These are phyloP conservation scores for Ganoderma resinaceum DNA, from an alignment of 1,284 basidiomycete genomes.

Conservation along the genomic window DNA sequence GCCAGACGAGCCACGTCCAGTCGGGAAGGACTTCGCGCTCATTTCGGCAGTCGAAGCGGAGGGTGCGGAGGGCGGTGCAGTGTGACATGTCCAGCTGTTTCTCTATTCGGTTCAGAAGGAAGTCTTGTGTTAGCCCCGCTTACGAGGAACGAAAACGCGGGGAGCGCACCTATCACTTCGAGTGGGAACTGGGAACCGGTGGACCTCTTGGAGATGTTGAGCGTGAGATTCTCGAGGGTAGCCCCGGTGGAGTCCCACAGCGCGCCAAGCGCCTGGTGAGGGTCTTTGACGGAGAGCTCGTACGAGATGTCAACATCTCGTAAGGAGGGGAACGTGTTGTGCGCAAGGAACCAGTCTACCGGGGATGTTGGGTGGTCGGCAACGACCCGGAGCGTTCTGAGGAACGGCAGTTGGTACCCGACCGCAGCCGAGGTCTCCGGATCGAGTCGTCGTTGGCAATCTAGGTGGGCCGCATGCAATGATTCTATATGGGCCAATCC, in stretches of 20 bases:
- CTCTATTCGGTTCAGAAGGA: constrained; percentile 8
- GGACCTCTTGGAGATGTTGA: constrained; percentile 22
- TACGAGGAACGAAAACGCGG: neutral
- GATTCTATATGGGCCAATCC: constrained; percentile 12
- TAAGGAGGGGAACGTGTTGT: constrained; percentile 18
- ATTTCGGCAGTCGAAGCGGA: constrained; percentile 24
- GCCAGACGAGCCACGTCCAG: constrained; percentile 23
- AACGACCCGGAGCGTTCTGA: constrained; percentile 12
- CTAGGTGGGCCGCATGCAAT: constrained; percentile 17
- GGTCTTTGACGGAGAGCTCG: constrained; percentile 12
- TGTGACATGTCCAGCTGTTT: constrained; percentile 21
- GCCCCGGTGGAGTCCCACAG: constrained; percentile 20
- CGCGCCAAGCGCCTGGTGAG: constrained; percentile 13
- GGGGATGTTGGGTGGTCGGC: constrained; percentile 14
- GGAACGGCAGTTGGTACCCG: constrained; percentile 14
- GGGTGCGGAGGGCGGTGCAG: constrained; percentile 15
- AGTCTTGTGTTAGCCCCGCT: neutral
- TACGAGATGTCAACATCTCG: constrained; percentile 15
- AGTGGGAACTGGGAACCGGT: neutral
- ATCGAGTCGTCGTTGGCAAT: constrained; percentile 21
- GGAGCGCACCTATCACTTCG: constrained; percentile 16
- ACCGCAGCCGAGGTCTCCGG: neutral
- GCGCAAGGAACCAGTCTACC: constrained; percentile 21
- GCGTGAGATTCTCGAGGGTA: constrained; percentile 17
- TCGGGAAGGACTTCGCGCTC: constrained; percentile 19